Conservation (phyloP, 768 basidiomycete species). For the Strobilomyces confusus region DNA sequence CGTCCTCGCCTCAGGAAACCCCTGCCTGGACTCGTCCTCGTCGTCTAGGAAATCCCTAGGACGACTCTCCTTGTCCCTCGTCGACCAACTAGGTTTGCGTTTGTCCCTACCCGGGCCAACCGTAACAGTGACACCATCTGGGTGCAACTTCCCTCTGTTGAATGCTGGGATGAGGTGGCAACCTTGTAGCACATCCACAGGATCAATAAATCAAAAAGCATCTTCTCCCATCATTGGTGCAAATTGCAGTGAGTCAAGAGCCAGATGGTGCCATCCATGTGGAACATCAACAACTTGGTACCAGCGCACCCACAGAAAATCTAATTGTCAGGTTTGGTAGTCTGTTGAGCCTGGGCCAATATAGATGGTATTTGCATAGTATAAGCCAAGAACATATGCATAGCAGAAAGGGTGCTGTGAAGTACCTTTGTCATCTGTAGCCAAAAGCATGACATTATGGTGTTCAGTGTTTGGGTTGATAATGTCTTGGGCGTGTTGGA, state of each 20-base stretch:
- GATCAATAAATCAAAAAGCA: not conserved
- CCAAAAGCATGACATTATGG: not conserved
- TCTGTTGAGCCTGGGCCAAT: not conserved
- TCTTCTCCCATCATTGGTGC: not conserved
- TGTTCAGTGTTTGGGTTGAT: not conserved
- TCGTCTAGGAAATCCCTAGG: no score
- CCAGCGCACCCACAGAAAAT: not conserved
- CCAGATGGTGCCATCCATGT: not conserved
- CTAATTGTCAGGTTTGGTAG: not conserved
- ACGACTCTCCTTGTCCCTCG: no score
- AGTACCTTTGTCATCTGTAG: not conserved
- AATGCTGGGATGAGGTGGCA: no score
- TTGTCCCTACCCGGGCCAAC: no score
- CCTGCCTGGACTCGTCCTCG: no score
- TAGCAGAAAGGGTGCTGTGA: not conserved
- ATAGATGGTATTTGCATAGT: not conserved
- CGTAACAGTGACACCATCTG: no score
- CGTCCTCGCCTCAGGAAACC: no score
- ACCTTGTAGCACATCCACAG: no score
- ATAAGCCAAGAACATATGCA: not conserved
- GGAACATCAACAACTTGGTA: not conserved
- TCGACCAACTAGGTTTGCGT: no score
- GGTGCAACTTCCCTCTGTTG: no score
- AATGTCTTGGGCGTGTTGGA: not conserved
- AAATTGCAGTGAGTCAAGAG: not conserved